These are phyloP conservation scores for Chenopodium berlandieri DNA, from an alignment of 148 eudicot genomes.

Conservation along the genomic window DNA sequence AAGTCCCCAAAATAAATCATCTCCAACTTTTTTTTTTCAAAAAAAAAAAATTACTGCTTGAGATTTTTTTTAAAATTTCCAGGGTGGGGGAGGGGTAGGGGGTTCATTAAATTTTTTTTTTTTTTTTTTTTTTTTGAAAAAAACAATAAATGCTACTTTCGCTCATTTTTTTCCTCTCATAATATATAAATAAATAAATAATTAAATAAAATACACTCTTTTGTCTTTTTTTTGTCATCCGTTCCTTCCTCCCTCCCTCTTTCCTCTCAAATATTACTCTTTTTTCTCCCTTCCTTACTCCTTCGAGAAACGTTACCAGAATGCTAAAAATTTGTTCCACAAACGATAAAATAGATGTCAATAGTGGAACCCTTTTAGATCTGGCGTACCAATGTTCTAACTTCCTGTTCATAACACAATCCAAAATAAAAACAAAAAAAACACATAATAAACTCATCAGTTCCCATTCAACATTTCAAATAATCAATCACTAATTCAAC, in stretches of 20 bases:
- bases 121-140: too few relatives aligned
- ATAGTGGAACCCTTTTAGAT: conserved; percentile 43
- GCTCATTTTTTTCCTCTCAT: background rate
- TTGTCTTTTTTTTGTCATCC: background rate
- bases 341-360: conserved; percentile 24
- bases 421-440: conserved; percentile 23
- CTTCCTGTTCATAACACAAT: conserved; percentile 54
- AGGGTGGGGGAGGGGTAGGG: background rate
- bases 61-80: too few relatives aligned
- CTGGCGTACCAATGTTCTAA: conserved; percentile 58
- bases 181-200: too few relatives aligned
- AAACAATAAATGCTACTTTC: too few relatives aligned
- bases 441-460: conserved; percentile 57
- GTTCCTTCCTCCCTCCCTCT: background rate
- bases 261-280: background rate
- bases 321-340: conserved; percentile 7
- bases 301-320: conserved; percentile 16
- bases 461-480: conserved; percentile 25
- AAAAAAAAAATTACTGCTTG: too few relatives aligned
- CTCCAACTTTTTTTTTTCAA: too few relatives aligned
- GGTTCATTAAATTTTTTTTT: too few relatives aligned
- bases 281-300: background rate
- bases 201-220: background rate
- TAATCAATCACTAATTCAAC: background rate
- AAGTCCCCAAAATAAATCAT: too few relatives aligned